Percentiles rank a stretch among this genome's conserved stretches.
These are phyloP conservation scores for Daldinia loculata DNA, from an alignment of 495 filamentous ascomycete species.

Conservation along the genomic window DNA sequence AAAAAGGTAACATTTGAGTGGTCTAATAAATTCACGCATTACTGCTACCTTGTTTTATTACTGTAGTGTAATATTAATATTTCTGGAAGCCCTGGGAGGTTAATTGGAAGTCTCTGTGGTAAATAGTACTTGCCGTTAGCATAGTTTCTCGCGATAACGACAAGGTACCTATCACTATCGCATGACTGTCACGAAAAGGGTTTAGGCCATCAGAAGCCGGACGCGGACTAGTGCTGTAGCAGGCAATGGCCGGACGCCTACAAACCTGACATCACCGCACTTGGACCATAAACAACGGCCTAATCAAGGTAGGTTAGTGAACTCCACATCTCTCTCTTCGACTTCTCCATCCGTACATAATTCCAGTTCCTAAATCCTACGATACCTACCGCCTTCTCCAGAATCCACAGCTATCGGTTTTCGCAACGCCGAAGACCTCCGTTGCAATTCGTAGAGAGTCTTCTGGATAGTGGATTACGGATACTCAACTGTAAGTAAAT, in stretches of 20 bases:
- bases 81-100: background rate
- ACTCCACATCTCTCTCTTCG: conserved; percentile 34
- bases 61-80: conserved; percentile 6
- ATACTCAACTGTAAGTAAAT: conserved; percentile 11
- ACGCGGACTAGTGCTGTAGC: conserved; percentile 21
- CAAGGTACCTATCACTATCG: conserved; percentile 22
- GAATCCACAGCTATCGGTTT: conserved; percentile 14
- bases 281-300: conserved; percentile 33
- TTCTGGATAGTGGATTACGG: background rate
- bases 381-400: conserved; percentile 24
- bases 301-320: background rate
- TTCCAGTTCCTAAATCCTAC: conserved; percentile 41
- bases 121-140: conserved; percentile 6
- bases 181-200: conserved; percentile 26
- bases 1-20: conserved; percentile 3
- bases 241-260: conserved; percentile 31
- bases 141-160: conserved; percentile 6
- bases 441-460: conserved; percentile 6
- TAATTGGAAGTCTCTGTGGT: conserved; percentile 6
- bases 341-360: conserved; percentile 31
- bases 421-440: conserved; percentile 2
- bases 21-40: conserved; percentile 34
- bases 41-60: conserved; percentile 16
- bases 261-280: conserved; percentile 38
- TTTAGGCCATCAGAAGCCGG: conserved; percentile 19